Evolutionary conservation across 768 basidiomycete species (phyloP).

Genomic region (Pisolithus sp.): DNA sequence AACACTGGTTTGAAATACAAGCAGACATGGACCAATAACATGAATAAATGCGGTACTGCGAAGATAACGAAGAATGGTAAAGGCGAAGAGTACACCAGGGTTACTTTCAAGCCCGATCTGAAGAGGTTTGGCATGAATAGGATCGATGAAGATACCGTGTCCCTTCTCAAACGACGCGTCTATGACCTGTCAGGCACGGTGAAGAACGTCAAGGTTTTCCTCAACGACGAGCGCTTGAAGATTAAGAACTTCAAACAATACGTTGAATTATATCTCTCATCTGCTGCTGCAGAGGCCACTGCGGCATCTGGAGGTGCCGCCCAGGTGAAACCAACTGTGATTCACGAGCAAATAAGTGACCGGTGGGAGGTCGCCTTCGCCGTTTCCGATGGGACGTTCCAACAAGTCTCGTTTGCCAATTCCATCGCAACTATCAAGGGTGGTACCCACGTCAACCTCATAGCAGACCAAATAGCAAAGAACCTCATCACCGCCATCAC

Average conservation of each 20-base stretch:
- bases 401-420: constrained; percentile 97
- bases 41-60: constrained; percentile 79
- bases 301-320: constrained; percentile 76
- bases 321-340: constrained; percentile 64
- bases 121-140: constrained; percentile 84
- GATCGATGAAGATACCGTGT: constrained; percentile 88
- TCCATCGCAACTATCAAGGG: constrained; percentile 96
- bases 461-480: constrained; percentile 88
- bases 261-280: constrained; percentile 86
- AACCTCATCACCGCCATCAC: constrained; percentile 71
- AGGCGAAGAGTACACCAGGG: constrained; percentile 86
- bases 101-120: constrained; percentile 91
- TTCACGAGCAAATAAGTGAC: constrained; percentile 72
- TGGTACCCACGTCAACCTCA: constrained; percentile 82
- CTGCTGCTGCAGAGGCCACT: constrained; percentile 62
- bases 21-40: constrained; percentile 92
- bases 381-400: constrained; percentile 85
- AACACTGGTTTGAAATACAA: constrained; percentile 84
- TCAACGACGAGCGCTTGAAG: constrained; percentile 88
- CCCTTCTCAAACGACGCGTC: constrained; percentile 87
- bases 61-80: constrained; percentile 91
- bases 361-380: constrained; percentile 97
- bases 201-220: constrained; percentile 85
- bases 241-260: constrained; percentile 97
- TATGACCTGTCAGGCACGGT: constrained; percentile 97